Evolutionary conservation across 2,329 filamentous ascomycete genomes (phyloP).

Genomic region (Fusarium sulawesiense): DNA sequence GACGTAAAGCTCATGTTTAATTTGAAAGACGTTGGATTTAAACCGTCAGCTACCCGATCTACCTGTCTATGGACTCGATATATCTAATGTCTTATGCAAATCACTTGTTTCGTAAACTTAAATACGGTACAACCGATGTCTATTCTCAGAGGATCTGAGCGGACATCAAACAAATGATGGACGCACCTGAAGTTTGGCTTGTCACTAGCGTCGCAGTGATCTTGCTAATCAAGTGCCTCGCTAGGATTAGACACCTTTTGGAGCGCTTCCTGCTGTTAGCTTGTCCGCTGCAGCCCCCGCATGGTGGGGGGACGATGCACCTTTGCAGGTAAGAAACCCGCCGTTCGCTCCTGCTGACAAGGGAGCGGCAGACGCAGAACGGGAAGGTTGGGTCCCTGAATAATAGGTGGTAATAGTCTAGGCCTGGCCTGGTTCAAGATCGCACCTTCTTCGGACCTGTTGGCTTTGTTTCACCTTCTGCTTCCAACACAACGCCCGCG

Average conservation of each 20-base stretch:
- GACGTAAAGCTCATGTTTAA: not conserved
- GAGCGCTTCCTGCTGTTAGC: conserved; percentile 8
- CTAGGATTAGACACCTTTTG: conserved; percentile 34
- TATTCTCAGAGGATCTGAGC: conserved; percentile 14
- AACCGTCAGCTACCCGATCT: not conserved
- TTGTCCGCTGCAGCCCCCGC: conserved; percentile 32
- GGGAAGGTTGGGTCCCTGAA: conserved; percentile 34
- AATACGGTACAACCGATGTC: not conserved
- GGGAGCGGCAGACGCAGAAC: conserved; percentile 5
- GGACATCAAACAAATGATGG: conserved; percentile 5
- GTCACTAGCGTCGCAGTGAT: conserved; percentile 26
- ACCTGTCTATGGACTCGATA: not conserved
- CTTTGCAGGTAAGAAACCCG: conserved; percentile 30
- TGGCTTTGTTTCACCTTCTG: conserved; percentile 26
- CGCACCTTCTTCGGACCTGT: conserved; percentile 7
- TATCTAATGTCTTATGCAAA: not conserved
- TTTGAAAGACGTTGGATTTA: not conserved
- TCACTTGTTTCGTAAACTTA: not conserved
- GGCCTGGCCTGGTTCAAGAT: conserved; percentile 20
- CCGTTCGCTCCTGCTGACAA: conserved; percentile 31
- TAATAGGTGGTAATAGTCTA: conserved; percentile 10
- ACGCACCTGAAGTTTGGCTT: conserved; percentile 3
- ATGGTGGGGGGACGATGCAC: conserved; percentile 34
- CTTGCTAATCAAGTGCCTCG: conserved; percentile 30
- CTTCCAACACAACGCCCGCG: conserved; percentile 19